phyloP scores from a whole-genome alignment of 1,284 basidiomycete genomes.

The Phellinidium pouzarii region DNA sequence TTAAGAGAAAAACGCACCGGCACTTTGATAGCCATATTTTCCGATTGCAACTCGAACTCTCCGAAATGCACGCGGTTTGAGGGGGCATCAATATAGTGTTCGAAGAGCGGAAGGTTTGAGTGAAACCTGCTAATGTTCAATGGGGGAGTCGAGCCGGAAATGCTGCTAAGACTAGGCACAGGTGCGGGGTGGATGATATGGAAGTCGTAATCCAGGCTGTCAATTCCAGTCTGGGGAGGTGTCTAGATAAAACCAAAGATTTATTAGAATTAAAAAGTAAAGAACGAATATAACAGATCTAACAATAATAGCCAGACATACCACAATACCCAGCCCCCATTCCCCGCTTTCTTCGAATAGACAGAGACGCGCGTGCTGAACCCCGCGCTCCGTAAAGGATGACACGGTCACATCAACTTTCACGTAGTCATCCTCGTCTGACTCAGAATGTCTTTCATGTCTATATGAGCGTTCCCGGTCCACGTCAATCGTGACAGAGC shows the following conservation, averaged over 20 bases:
- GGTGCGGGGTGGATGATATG: conserved; percentile 31
- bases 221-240: conserved; percentile 17
- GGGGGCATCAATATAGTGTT: conserved; percentile 27
- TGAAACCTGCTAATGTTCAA: conserved; percentile 33
- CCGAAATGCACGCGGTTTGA: conserved; percentile 27
- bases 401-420: conserved; percentile 29
- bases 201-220: conserved; percentile 28
- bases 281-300: background rate
- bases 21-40: conserved; percentile 28
- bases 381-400: conserved; percentile 25
- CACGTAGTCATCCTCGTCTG: conserved; percentile 16
- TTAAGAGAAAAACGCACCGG: conserved; percentile 23
- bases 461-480: no score
- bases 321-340: conserved; percentile 37
- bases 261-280: background rate
- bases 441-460: no score
- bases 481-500: conserved; percentile 26
- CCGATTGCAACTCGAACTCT: conserved; percentile 26
- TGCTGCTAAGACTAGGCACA: background rate
- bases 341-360: conserved; percentile 26
- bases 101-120: conserved; percentile 33
- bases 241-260: background rate
- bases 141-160: conserved; percentile 6
- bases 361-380: conserved; percentile 31
- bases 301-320: conserved; percentile 24